Evolutionary conservation across 441 rosid genomes (phyloP), one percentile per base, ranked within the genome.

Genomic region (Hypseocharis bilobata): DNA sequence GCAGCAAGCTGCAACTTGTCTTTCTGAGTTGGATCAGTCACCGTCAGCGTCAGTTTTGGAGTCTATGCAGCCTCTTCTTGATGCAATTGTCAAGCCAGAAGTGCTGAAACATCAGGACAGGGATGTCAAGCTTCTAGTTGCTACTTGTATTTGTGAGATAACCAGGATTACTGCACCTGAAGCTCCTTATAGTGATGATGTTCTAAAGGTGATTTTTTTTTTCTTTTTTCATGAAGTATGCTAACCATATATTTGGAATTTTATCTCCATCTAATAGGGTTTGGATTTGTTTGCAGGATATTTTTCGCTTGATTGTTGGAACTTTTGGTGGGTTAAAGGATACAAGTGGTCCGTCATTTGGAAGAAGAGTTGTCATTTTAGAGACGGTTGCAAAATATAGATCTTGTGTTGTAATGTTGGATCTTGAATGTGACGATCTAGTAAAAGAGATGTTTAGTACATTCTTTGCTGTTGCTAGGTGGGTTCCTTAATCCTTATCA

Each of bases 81-180:
- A 84, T 76, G 89, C 96, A 61, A 81, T 96, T 78, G 85, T 92
- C 51, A 87, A 85, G 78, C 92, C 96, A 61, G 91, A 85, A 38
- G 70, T 88, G 80, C 84, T 96, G 74, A 85, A 84, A 78, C 97
- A 96, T 85, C 97, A 84, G 78, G 99, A 96, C 73, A 88, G 79
- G 83, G 98, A 96, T 70, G 89, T 86, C 70, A 90, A 87, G 78
- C 98, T 96, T 86, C 87, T 96, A 68, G 87, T 96, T 77, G 97
- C 99, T 13, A 85, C 96, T 27, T 96, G 97, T 67, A 79, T 96
- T 68, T 96, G 98, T 71, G 99, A 96, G 82, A 87, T 92, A 70
- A 90, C 98, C 68, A 88, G 98, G 65, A 84, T 96, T 58, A 90
- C 99, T 68, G 99, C 99, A n/a, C 99, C 99, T 47, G 97, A 90